Evolutionary conservation across 805 yeast genomes (phyloP), one percentile per base, ranked within the genome.

Genomic region (Wickerhamiella kurtzmanii): DNA sequence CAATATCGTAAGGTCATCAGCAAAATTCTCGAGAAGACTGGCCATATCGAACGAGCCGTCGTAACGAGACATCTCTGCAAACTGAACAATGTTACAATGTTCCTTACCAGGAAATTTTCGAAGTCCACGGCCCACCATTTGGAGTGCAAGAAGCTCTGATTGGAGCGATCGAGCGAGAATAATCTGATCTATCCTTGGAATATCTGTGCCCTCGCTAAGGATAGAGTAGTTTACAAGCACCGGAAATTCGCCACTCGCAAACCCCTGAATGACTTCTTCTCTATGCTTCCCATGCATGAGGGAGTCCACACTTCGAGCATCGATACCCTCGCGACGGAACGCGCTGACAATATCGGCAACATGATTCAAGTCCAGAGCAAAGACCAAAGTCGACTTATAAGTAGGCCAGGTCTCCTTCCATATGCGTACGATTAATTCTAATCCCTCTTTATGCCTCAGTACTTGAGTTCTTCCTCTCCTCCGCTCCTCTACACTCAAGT

Each of bases 191-290:
- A 87, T 81, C 50, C 79, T 79, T 2, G 96, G 96, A 17, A 89
- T 79, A 64, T 88, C 96, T 0, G 96, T 86, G 0, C 97, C 97
- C 61, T 88, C 97, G 0, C 95, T 88, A 55, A 89, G 80, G 4
- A 88, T 84, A 16, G 82, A 85, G 60, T 95, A 92, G 58, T 89
- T 89, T 65, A 92, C 73, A 25, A 88, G 63, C 0, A 89, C 94
- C 3, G 80, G 76, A 17, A 84, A 69, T 15, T 70, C 59, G 0
- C 92, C 87, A 0, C 64, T 54, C 50, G 70, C 72, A 59, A 88
- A 89, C 35, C 74, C 79, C 4, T 66, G 62, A 2, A 87, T 63
- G 0, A 77, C 68, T 2, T 61, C 56, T 15, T 65, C 71, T 37
- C 96, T 67, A 37, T 73, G 77, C 4, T 60, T 57, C 17, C 66